These are phyloP conservation scores for Xanthoceras sorbifolium DNA, from an alignment of 345 rosid species.

Conservation along the genomic window DNA sequence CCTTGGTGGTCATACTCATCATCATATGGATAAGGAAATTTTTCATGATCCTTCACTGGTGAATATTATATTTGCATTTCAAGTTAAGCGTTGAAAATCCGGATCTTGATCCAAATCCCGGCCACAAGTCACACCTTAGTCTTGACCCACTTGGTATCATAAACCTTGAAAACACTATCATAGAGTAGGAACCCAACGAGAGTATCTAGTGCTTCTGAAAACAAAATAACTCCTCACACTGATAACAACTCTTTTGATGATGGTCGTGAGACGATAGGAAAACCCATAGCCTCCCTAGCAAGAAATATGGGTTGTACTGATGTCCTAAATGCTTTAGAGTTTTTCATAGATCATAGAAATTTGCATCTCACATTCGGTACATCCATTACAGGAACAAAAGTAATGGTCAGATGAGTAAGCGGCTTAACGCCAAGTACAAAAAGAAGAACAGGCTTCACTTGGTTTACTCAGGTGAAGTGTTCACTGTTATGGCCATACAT, in stretches of 20 bases:
- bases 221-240: too few species aligned
- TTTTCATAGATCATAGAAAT: not conserved
- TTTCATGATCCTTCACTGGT: not conserved
- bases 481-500: not conserved
- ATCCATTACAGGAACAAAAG: conserved; percentile 8
- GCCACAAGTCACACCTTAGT: not conserved
- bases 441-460: not conserved
- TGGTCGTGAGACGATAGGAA: not conserved
- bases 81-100: not conserved
- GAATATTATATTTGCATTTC: not conserved
- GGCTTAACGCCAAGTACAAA: conserved; percentile 1
- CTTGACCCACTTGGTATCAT: not conserved
- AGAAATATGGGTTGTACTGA: not conserved
- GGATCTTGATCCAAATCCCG: not conserved
- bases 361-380: conserved; percentile 9
- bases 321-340: conserved; percentile 2
- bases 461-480: not conserved
- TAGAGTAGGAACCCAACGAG: not conserved
- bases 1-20: too few species aligned
- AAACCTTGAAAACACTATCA: not conserved
- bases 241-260: not conserved
- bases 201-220: too few species aligned
- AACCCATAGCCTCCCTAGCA: not conserved
- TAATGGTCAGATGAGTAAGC: not conserved
- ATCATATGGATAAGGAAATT: not conserved